phyloP scores from a whole-genome alignment of 176 grass and related monocot species.

The Elaeis guineensis region DNA sequence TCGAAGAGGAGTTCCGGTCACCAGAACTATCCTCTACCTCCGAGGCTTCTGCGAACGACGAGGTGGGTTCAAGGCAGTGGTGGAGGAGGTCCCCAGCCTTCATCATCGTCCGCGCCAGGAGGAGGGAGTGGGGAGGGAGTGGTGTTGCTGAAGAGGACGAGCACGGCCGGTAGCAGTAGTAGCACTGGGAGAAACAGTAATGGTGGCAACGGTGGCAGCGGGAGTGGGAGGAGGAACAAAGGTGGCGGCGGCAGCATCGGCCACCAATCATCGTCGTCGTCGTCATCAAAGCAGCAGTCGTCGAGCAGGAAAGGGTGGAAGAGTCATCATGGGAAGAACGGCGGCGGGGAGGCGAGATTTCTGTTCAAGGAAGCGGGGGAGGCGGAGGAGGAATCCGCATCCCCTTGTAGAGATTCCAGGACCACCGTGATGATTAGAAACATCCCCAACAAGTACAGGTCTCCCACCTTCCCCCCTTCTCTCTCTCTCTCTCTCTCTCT shows the following conservation, averaged over 20 bases:
- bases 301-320: slow-evolving; percentile 23
- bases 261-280: neutral
- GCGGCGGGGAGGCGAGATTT: slow-evolving; percentile 52
- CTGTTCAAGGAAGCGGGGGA: slow-evolving; percentile 60
- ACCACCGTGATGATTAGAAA: slow-evolving; percentile 98
- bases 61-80: slow-evolving; percentile 18
- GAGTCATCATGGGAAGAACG: slow-evolving; percentile 22
- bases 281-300: slow-evolving; percentile 25
- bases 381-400: slow-evolving; percentile 4
- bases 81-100: slow-evolving; percentile 5
- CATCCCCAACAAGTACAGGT: slow-evolving; percentile 99
- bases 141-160: slow-evolving; percentile 40
- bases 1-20: neutral
- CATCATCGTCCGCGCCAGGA: slow-evolving; percentile 5
- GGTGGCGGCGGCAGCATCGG: neutral
- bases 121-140: neutral
- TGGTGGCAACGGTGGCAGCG: slow-evolving; percentile 3
- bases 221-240: slow-evolving; percentile 9
- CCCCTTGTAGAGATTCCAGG: slow-evolving; percentile 42
- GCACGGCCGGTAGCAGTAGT: neutral
- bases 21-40: neutral
- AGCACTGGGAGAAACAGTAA: neutral
- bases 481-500: neutral
- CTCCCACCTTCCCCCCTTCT: neutral
- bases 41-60: slow-evolving; percentile 7